A percentile compares a stretch with the other conserved stretches of the same genome.
phyloP scores from a whole-genome alignment of 768 basidiomycete genomes.

The Suillus clintonianus region DNA sequence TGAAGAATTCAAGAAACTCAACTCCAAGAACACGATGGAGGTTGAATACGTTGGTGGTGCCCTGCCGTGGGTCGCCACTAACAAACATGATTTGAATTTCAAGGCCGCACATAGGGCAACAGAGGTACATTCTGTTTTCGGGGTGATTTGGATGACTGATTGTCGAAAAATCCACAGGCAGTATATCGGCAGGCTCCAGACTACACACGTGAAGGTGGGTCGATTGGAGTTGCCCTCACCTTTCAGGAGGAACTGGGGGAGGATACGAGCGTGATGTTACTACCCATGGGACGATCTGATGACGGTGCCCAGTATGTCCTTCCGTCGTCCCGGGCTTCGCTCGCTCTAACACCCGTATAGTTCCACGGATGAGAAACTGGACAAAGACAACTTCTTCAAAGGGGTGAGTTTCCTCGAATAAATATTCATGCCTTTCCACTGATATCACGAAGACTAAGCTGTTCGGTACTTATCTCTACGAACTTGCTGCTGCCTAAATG shows the following conservation, averaged over 20 bases:
- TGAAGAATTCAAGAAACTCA: constrained; percentile 76
- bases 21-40: constrained; percentile 73
- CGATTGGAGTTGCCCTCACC: constrained; percentile 84
- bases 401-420: constrained; percentile 48
- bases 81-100: constrained; percentile 85
- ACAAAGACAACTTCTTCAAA: constrained; percentile 80
- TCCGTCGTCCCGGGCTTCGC: not conserved
- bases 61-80: constrained; percentile 76
- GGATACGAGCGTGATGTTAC: constrained; percentile 64
- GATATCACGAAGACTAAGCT: constrained; percentile 14
- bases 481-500: not conserved
- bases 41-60: constrained; percentile 71
- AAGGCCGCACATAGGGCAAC: constrained; percentile 81
- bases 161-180: constrained; percentile 8
- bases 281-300: constrained; percentile 91
- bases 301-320: constrained; percentile 83
- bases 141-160: not conserved
- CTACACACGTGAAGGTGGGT: constrained; percentile 82
- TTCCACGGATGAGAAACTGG: constrained; percentile 93
- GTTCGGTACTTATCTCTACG: constrained; percentile 16
- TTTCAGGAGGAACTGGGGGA: constrained; percentile 81
- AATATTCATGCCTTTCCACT: not conserved
- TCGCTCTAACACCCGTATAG: constrained; percentile 32
- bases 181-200: constrained; percentile 68
- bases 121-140: constrained; percentile 40